Conservation (phyloP, 179 eudicot genomes). For the Gypsophila paniculata region DNA sequence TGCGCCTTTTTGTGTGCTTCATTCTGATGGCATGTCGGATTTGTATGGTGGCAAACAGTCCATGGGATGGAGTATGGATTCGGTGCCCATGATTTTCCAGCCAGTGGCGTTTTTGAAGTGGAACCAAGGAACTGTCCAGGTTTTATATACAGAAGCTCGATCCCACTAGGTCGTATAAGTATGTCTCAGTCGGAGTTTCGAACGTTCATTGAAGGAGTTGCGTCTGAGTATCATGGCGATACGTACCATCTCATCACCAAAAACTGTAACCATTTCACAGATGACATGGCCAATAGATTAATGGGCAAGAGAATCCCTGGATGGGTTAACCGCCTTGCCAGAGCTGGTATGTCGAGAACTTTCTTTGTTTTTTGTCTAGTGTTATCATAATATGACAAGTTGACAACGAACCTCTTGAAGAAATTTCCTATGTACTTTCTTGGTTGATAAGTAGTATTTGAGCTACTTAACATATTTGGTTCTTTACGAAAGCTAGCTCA, state of each 20-base stretch:
- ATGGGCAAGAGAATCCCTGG: constrained; percentile 65
- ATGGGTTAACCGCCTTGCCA: constrained; percentile 80
- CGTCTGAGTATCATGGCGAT: constrained; percentile 90
- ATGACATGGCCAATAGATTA: constrained; percentile 51
- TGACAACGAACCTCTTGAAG: not conserved
- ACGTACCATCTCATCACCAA: constrained; percentile 82
- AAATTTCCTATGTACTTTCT: not conserved
- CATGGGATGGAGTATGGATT: constrained; percentile 96
- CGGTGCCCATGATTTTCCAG: constrained; percentile 91
- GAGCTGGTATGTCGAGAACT: constrained; percentile 42
- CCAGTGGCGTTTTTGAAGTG: constrained; percentile 96
- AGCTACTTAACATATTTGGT: not conserved
- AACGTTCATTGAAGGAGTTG: constrained; percentile 60
- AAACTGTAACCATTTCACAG: constrained; percentile 80
- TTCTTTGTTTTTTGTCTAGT: not conserved
- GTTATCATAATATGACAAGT: not conserved
- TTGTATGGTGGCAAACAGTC: constrained; percentile 36
- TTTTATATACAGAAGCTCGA: constrained; percentile 74
- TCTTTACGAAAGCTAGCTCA: not conserved
- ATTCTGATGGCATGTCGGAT: not conserved
- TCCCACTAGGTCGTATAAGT: constrained; percentile 55
- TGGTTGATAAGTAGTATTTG: not conserved
- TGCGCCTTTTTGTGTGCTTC: not conserved
- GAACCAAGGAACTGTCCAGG: constrained; percentile 96
- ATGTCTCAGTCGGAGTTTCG: constrained; percentile 77